phyloP scores from a whole-genome alignment of 176 grass and related monocot species.

The Calamus simplicifolius region DNA sequence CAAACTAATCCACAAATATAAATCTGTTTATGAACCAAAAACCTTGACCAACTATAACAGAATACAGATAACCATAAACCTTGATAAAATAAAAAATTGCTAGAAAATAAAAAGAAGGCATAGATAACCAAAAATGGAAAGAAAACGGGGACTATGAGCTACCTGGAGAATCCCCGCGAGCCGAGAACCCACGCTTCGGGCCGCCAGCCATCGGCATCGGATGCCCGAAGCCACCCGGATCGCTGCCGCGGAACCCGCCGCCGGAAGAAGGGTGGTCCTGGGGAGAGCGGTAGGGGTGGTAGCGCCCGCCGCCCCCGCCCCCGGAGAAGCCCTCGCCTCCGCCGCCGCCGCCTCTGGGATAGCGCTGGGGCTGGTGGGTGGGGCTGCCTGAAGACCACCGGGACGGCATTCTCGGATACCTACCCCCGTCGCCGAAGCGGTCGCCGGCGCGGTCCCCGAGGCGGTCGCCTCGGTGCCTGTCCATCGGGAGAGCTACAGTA shows the following conservation, averaged over 20 bases:
- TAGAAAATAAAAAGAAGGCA: not conserved
- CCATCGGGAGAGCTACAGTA: conserved; percentile 21
- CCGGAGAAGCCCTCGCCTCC: conserved; percentile 8
- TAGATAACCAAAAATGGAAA: not conserved
- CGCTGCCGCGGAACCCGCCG: conserved; percentile 27
- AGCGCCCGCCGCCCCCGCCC: conserved; percentile 31
- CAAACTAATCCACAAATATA: no score
- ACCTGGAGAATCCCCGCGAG: conserved; percentile 21
- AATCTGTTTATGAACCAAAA: no score
- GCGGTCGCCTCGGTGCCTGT: conserved; percentile 49
- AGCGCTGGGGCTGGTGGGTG: conserved; percentile 10
- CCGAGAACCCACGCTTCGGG: conserved; percentile 14
- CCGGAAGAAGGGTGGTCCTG: conserved; percentile 22
- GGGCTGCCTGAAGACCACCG: conserved; percentile 24
- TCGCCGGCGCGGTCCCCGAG: conserved; percentile 32
- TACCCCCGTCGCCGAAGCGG: conserved; percentile 28
- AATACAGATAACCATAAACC: no score
- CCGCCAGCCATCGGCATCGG: not conserved
- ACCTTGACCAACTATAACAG: no score
- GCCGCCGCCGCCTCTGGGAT: conserved; percentile 5
- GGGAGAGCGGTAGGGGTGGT: conserved; percentile 44
- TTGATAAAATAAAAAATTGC: no score
- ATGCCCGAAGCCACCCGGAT: conserved; percentile 19
- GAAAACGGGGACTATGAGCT: not conserved
- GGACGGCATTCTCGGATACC: conserved; percentile 5